A percentile compares a stretch with the other conserved stretches of the same genome.
Evolutionary conservation across 345 rosid genomes (phyloP).

Genomic region (Salix exigua): DNA sequence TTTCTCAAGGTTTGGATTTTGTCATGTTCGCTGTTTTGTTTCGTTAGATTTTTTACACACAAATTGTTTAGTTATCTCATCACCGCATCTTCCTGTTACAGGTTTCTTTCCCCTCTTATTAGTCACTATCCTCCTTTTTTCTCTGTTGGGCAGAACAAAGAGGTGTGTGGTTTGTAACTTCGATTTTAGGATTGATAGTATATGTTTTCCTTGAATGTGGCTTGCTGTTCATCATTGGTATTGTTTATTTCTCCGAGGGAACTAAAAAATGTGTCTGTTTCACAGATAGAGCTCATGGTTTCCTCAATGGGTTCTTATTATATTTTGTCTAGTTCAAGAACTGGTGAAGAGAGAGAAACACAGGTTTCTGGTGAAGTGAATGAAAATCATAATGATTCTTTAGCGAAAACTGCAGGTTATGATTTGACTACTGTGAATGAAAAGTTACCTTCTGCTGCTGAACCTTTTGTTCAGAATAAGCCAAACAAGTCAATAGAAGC

Average conservation of each 20-base stretch:
- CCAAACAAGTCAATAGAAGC: constrained; percentile 34
- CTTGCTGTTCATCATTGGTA: background rate
- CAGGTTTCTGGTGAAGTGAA: constrained; percentile 17
- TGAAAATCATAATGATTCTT: constrained; percentile 31
- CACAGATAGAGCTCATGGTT: constrained; percentile 60
- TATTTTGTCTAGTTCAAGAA: constrained; percentile 20
- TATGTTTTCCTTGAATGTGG: background rate
- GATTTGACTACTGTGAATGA: constrained; percentile 17
- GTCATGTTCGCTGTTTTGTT: background rate
- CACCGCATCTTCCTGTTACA: constrained; percentile 31
- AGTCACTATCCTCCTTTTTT: constrained; percentile 48
- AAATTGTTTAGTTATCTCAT: constrained; percentile 5
- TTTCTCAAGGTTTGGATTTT: constrained; percentile 52
- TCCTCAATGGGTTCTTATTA: constrained; percentile 28
- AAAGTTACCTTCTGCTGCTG: constrained; percentile 15
- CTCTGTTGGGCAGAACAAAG: constrained; percentile 45
- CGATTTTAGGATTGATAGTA: background rate
- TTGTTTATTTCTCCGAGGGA: constrained; percentile 17
- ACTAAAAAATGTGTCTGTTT: constrained; percentile 14
- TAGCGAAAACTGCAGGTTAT: constrained; percentile 21
- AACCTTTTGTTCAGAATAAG: constrained; percentile 25
- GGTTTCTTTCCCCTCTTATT: constrained; percentile 55
- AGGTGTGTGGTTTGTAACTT: constrained; percentile 46
- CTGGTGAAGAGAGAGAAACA: constrained; percentile 31
- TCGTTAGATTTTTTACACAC: background rate